Base-by-base conservation (phyloP, 148 eudicot genomes). In the Vaccinium darrowii region DNA sequence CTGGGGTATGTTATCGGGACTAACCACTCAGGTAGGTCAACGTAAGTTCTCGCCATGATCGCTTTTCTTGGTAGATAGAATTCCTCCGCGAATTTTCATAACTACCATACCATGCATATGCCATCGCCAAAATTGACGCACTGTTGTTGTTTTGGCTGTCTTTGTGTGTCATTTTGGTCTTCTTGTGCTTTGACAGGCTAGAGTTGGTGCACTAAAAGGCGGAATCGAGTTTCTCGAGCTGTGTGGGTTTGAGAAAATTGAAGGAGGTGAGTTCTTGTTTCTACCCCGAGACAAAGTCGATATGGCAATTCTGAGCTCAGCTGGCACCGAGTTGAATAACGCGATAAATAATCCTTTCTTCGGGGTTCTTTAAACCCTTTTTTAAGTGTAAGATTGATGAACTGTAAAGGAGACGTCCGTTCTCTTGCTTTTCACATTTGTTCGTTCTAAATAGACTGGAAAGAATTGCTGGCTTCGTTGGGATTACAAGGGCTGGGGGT, bases 281-380 rank as follows among this genome's bases (percentile, higher is more conserved):
- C 87, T 97, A 82, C 92, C 98, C 11, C 91, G 94, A 72, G 96
- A 95, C 84, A 93, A 91, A 87, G 93, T 95, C 51, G 95, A 97
- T 83, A 86, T 84, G 27, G 91, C 91, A 30, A 93, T 95, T 81
- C 89, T 97, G 85, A 90, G 92, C 84, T 86, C 98, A 50, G 98
- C 99, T 84, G 99, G 98, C 69, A 91, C 86, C 23, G 99, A 97
- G 92, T 84, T 97, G 86, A 94, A 90, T 85, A 93, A 91, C 80
- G 98, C 99, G 25, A 97, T 97, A 69, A 93, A 92, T 71, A 97
- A 97, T 88, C 99, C 99, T 10, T 97, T 89, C 89, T 97, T 97
- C 52, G 99, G 99, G 16, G 92, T 95, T 87, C 97, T 97, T 36
- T 94, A 86, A 94, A 81, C 78, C 33, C 30, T 57, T 8, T 25